A percentile compares a stretch with the other conserved stretches of the same genome.
Conservation (phyloP, 2,329 filamentous ascomycete genomes). For the Talaromyces marneffei region DNA sequence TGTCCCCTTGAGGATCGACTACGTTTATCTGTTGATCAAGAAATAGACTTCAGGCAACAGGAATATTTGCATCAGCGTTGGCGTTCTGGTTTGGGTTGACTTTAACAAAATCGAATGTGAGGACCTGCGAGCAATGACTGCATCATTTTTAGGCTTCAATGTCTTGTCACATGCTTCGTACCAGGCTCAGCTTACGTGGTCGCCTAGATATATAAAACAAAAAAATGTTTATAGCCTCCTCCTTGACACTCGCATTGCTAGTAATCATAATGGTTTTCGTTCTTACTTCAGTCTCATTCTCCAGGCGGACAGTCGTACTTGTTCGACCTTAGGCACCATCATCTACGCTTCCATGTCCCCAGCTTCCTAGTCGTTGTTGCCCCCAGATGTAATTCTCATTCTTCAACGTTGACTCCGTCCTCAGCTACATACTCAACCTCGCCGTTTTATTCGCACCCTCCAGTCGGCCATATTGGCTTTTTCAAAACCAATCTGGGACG, state of each 20-base stretch:
- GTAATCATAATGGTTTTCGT: neutral
- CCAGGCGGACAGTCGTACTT: no score
- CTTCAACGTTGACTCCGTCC: no score
- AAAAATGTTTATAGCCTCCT: neutral
- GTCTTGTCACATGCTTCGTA: neutral
- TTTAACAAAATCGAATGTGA: neutral
- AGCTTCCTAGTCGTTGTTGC: no score
- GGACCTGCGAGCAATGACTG: no score
- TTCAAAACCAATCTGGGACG: no score
- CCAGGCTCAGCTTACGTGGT: neutral
- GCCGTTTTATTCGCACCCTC: no score
- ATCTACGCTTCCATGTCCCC: no score
- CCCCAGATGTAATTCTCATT: no score
- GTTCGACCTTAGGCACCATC: no score
- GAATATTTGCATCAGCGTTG: slow-evolving; percentile 34
- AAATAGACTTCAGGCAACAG: slow-evolving; percentile 54
- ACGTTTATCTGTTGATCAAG: slow-evolving; percentile 90
- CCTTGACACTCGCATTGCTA: neutral
- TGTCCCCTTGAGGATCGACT: slow-evolving; percentile 82
- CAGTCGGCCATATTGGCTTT: no score
- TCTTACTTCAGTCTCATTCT: neutral
- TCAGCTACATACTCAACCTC: no score
- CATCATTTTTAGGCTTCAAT: neutral
- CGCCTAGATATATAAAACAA: neutral
- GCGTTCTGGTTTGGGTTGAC: slow-evolving; percentile 26